phyloP scores from a whole-genome alignment of 805 yeast species.

The Kodamaea hsintzibuensis region DNA sequence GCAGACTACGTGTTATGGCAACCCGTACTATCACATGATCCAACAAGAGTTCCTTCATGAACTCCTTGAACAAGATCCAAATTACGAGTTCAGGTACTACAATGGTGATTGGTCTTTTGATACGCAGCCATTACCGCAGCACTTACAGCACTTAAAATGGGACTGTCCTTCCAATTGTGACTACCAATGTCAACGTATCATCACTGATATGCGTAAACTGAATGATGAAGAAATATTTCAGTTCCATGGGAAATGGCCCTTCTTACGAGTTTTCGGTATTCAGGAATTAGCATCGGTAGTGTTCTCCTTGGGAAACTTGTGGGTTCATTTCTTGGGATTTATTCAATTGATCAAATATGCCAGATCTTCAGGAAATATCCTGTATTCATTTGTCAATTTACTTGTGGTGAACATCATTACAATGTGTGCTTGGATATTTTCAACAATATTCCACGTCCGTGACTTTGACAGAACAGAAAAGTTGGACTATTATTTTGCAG shows the following conservation, averaged over 20 bases:
- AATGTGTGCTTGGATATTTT: conserved; percentile 85
- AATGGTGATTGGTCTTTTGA: conserved; percentile 38
- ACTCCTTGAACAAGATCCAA: conserved; percentile 14
- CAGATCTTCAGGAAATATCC: background rate
- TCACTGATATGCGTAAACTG: conserved; percentile 56
- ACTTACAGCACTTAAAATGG: conserved; percentile 46
- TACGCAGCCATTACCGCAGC: conserved; percentile 39
- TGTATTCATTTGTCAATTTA: conserved; percentile 27
- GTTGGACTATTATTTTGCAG: conserved; percentile 91
- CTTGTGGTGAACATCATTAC: conserved; percentile 60
- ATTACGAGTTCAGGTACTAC: conserved; percentile 24
- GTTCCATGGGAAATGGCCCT: conserved; percentile 99
- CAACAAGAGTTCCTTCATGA: conserved; percentile 24
- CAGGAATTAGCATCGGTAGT: conserved; percentile 83
- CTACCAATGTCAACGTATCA: conserved; percentile 82
- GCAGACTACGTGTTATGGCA: conserved; percentile 33
- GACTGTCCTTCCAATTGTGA: conserved; percentile 68
- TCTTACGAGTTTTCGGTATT: conserved; percentile 68
- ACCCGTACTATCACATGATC: conserved; percentile 26
- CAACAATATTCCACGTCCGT: conserved; percentile 84
- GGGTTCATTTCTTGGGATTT: conserved; percentile 26
- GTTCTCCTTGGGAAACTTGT: conserved; percentile 60
- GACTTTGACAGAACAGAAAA: conserved; percentile 80
- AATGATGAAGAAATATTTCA: conserved; percentile 63
- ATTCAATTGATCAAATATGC: conserved; percentile 13